Evolutionary conservation across 805 yeast species (phyloP).

Genomic region (Metschnikowia similis): DNA sequence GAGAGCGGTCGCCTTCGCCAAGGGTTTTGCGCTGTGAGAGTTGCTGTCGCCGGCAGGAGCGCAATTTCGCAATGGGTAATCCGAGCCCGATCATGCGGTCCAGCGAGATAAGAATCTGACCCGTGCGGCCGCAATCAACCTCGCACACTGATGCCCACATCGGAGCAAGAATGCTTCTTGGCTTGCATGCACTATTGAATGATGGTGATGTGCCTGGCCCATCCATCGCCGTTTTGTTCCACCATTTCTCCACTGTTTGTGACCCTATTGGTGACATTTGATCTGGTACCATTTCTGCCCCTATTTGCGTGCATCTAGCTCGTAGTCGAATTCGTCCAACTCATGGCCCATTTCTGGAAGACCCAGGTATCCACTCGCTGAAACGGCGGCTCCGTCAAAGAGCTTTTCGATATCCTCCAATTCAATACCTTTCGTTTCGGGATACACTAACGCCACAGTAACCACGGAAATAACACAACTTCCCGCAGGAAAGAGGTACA

Average conservation of each 20-base stretch:
- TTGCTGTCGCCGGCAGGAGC: not conserved
- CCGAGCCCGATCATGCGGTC: not conserved
- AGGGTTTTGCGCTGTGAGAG: not conserved
- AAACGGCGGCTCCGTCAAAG: slow-evolving; percentile 26
- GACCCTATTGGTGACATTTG: not conserved
- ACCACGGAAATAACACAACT: slow-evolving; percentile 34
- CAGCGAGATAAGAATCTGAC: not conserved
- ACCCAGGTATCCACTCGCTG: slow-evolving; percentile 12
- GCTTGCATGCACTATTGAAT: no score
- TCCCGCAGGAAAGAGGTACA: slow-evolving; percentile 38
- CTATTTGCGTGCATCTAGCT: slow-evolving; percentile 4
- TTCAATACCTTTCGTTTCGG: slow-evolving; percentile 44
- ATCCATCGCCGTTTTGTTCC: no score
- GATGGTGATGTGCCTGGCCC: no score
- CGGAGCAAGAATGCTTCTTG: not conserved
- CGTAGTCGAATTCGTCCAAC: slow-evolving; percentile 24
- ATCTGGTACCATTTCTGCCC: no score
- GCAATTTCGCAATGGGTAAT: slow-evolving; percentile 1
- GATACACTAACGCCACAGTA: slow-evolving; percentile 34
- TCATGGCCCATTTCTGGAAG: slow-evolving; percentile 16
- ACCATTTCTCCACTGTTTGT: no score
- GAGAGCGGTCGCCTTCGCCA: not conserved
- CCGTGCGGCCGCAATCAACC: slow-evolving; percentile 1
- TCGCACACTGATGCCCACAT: not conserved
- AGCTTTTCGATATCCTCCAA: slow-evolving; percentile 39